phyloP scores from a whole-genome alignment of 129 eudicot genomes.

The Centaurea solstitialis region DNA sequence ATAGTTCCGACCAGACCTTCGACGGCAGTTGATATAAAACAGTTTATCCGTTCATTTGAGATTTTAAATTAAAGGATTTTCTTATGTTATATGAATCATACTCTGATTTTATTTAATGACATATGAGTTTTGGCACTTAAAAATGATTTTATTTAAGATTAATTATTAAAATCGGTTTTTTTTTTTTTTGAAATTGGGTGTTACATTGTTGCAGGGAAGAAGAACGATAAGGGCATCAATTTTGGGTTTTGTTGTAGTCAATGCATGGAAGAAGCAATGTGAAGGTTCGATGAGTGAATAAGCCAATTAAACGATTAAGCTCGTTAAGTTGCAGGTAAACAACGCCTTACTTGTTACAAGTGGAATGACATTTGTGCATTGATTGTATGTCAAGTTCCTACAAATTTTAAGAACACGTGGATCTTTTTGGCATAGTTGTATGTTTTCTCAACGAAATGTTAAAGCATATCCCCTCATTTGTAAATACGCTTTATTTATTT shows the following conservation, averaged over 20 bases:
- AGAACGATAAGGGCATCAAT: neutral
- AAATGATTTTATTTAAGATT: no score
- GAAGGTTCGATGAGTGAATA: neutral
- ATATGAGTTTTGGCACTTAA: no score
- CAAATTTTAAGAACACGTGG: neutral
- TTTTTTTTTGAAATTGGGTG: no score
- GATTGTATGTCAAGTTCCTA: neutral
- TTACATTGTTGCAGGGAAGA: neutral
- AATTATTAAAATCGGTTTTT: no score
- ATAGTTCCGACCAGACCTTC: no score
- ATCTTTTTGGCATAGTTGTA: constrained; percentile 4
- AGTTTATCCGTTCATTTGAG: no score
- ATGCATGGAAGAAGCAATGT: neutral
- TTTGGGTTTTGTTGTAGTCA: neutral
- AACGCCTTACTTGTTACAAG: no score
- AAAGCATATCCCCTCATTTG: constrained; percentile 34
- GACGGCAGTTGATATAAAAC: no score
- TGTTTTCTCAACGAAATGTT: constrained; percentile 31
- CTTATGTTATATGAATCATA: no score
- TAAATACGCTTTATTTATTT: constrained; percentile 42
- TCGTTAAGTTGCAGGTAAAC: neutral
- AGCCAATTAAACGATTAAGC: neutral
- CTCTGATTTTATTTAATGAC: no score
- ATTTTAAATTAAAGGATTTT: no score
- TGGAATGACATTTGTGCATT: neutral